phyloP scores from a whole-genome alignment of 495 filamentous ascomycete species.

The Pyronema domesticum region DNA sequence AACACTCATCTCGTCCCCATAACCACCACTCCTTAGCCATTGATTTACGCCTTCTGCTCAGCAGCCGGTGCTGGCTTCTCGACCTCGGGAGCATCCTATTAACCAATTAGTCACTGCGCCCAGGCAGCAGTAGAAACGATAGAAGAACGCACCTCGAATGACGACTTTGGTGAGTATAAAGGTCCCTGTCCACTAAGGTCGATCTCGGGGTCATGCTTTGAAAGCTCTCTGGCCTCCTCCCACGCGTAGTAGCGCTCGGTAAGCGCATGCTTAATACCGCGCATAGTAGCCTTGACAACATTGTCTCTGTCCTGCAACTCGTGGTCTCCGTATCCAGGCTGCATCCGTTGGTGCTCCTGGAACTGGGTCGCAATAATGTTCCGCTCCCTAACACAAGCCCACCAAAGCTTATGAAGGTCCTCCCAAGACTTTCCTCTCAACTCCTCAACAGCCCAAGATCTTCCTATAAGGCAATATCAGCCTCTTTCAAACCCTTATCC shows the following conservation, averaged over 20 bases:
- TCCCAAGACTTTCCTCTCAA: constrained; percentile 81
- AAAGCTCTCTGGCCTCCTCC: constrained; percentile 62
- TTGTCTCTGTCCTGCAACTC: constrained; percentile 42
- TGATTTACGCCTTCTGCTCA: no score
- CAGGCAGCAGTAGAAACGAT: not conserved
- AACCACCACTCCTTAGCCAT: no score
- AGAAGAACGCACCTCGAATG: constrained; percentile 15
- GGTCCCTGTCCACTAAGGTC: constrained; percentile 34
- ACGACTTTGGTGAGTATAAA: constrained; percentile 32
- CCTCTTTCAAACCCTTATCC: not conserved
- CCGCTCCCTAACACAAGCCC: constrained; percentile 80
- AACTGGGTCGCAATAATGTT: constrained; percentile 72
- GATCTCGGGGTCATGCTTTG: constrained; percentile 46
- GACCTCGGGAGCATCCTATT: not conserved
- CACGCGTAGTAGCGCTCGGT: constrained; percentile 81
- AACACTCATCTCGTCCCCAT: no score
- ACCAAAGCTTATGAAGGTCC: constrained; percentile 83
- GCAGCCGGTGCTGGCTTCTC: no score
- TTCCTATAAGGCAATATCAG: constrained; percentile 32
- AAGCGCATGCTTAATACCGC: constrained; percentile 61
- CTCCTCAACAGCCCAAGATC: constrained; percentile 75
- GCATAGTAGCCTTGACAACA: constrained; percentile 43
- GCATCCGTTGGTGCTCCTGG: constrained; percentile 43
- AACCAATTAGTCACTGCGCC: not conserved
- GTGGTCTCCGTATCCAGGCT: constrained; percentile 48